Conservation (phyloP, 441 rosid species). For the Metrosideros polymorpha region DNA sequence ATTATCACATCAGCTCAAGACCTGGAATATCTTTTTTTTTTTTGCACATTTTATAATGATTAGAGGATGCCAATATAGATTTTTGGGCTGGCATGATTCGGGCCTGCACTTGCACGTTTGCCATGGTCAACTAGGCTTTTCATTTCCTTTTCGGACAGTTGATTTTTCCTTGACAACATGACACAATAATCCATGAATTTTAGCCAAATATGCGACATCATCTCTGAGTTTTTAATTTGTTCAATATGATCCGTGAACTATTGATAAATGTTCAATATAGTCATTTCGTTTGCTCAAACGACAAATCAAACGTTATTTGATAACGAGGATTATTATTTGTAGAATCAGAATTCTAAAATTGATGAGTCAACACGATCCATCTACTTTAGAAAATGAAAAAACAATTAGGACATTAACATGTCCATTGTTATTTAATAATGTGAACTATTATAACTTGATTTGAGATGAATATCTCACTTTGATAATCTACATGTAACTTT, state of each 20-base stretch:
- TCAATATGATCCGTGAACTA: too few species aligned
- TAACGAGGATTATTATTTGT: fast-evolving
- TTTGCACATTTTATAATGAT: neutral
- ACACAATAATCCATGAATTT: too few species aligned
- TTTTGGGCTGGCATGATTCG: neutral
- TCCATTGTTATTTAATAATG: neutral
- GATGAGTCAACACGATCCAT: neutral
- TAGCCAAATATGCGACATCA: too few species aligned
- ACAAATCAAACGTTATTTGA: neutral
- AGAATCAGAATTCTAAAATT: neutral
- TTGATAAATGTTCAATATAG: neutral
- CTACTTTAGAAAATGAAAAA: neutral
- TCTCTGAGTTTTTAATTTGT: too few species aligned
- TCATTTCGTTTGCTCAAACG: fast-evolving
- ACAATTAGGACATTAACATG: neutral
- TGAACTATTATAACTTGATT: neutral
- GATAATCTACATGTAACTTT: neutral
- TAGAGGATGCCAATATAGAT: neutral
- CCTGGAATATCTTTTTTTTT: neutral
- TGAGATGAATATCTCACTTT: neutral
- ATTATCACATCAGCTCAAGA: neutral
- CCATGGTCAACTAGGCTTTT: neutral
- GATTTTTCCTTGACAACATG: too few species aligned
- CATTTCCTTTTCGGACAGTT: neutral
- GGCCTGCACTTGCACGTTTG: neutral